Conservation (phyloP, 805 yeast genomes). For the Yarrowia yakushimensis region DNA sequence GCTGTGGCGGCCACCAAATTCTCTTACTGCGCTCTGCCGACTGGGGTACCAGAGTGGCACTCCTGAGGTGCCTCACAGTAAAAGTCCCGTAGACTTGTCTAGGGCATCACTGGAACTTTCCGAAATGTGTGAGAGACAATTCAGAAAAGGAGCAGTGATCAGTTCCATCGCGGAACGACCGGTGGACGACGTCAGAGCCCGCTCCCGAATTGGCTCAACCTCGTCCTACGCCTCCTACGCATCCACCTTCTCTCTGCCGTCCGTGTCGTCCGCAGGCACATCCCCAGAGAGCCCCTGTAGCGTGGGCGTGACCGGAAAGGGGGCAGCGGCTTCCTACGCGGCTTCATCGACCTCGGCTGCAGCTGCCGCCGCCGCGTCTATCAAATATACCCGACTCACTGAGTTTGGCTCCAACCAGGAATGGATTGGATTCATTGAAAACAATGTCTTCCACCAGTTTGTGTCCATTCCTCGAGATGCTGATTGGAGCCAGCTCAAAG, state of each 20-base stretch:
- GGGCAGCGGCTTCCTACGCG: neutral
- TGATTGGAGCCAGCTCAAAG: constrained; percentile 20
- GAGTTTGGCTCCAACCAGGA: constrained; percentile 18
- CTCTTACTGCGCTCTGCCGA: constrained; percentile 24
- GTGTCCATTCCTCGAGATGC: constrained; percentile 15
- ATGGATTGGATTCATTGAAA: constrained; percentile 22
- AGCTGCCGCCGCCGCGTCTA: neutral
- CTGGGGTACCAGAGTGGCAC: constrained; percentile 25
- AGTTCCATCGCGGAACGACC: constrained; percentile 22
- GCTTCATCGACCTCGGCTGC: neutral
- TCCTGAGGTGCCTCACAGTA: constrained; percentile 17
- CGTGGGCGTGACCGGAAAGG: neutral
- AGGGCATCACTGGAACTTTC: constrained; percentile 26
- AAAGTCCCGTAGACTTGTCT: constrained; percentile 25
- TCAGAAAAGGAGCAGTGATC: constrained; percentile 24
- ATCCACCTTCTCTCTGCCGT: constrained; percentile 21
- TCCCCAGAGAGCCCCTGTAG: constrained; percentile 16
- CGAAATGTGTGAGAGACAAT: constrained; percentile 25
- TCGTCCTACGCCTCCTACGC: constrained; percentile 24
- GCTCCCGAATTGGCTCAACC: constrained; percentile 12
- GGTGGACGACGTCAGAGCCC: neutral
- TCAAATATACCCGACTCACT: constrained; percentile 7
- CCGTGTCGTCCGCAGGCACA: constrained; percentile 19
- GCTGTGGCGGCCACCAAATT: constrained; percentile 25
- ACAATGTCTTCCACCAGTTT: constrained; percentile 22